Evolutionary conservation across 768 basidiomycete species (phyloP).

Genomic region (Russula emetica): DNA sequence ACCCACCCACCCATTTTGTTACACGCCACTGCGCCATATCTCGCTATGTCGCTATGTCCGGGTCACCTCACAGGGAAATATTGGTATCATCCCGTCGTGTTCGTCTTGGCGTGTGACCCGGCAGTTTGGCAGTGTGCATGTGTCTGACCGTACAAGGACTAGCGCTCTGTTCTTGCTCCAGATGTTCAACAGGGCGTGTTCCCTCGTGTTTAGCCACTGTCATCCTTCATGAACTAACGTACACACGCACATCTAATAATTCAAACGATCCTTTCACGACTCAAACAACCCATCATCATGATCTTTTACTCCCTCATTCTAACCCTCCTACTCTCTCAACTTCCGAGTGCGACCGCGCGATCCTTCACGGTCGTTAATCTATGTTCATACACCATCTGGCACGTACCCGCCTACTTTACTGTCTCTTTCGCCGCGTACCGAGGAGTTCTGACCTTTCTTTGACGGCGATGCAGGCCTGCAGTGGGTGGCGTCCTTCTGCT

Average conservation of each 20-base stretch:
- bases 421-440: background rate
- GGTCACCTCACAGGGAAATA: too few relatives aligned
- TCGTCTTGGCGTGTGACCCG: too few relatives aligned
- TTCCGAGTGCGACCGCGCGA: conserved; percentile 8
- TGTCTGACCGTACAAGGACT: background rate
- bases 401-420: background rate
- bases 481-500: background rate
- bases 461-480: conserved; percentile 17
- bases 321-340: background rate
- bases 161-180: background rate
- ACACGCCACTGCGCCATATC: too few relatives aligned
- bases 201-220: background rate
- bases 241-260: background rate
- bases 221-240: background rate
- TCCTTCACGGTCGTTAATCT: conserved; percentile 23
- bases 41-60: too few relatives aligned
- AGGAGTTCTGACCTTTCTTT: conserved; percentile 1
- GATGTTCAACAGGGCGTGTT: background rate
- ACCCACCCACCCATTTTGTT: too few relatives aligned
- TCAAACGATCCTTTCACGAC: background rate
- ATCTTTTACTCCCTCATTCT: background rate
- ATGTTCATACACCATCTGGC: conserved; percentile 25
- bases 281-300: background rate
- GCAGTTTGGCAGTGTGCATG: background rate
- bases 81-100: too few relatives aligned